Evolutionary conservation across 2,329 filamentous ascomycete genomes (phyloP).

Genomic region (Colletotrichum karsti): DNA sequence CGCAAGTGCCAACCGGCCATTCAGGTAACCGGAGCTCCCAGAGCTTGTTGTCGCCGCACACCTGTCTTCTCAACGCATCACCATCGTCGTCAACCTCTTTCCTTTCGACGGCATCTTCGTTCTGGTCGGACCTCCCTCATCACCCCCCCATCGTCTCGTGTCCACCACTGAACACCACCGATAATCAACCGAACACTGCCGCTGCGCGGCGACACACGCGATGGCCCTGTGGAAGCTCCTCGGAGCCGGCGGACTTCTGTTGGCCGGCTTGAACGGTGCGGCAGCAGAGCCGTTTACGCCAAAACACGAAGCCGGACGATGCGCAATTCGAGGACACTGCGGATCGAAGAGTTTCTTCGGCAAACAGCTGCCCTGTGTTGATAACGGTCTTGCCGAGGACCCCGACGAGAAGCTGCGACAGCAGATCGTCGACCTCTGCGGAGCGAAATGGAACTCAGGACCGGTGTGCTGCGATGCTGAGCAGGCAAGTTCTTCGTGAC

Average conservation of each 20-base stretch:
- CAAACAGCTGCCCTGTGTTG: constrained; percentile 87
- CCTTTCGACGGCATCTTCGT: background rate
- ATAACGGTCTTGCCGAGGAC: constrained; percentile 83
- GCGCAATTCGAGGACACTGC: constrained; percentile 90
- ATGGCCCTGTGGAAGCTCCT: constrained; percentile 34
- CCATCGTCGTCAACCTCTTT: background rate
- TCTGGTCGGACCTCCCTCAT: background rate
- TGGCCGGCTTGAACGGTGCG: constrained; percentile 35
- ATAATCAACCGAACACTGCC: constrained; percentile 2
- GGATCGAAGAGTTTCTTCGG: constrained; percentile 92
- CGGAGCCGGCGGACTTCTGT: constrained; percentile 40
- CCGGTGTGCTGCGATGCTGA: constrained; percentile 86
- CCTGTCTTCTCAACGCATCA: background rate
- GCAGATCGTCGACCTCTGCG: constrained; percentile 86
- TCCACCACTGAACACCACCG: background rate
- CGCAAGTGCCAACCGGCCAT: constrained; percentile 18
- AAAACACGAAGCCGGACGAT: constrained; percentile 86
- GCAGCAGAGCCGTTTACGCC: constrained; percentile 49
- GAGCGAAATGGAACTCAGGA: constrained; percentile 83
- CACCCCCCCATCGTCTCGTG: background rate
- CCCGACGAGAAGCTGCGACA: constrained; percentile 77
- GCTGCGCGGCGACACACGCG: constrained; percentile 22
- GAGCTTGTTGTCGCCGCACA: constrained; percentile 9
- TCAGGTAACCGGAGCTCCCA: constrained; percentile 16
- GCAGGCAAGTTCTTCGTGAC: constrained; percentile 64